Evolutionary conservation across 2,329 filamentous ascomycete genomes (phyloP).

Genomic region (Aureobasidium musti): DNA sequence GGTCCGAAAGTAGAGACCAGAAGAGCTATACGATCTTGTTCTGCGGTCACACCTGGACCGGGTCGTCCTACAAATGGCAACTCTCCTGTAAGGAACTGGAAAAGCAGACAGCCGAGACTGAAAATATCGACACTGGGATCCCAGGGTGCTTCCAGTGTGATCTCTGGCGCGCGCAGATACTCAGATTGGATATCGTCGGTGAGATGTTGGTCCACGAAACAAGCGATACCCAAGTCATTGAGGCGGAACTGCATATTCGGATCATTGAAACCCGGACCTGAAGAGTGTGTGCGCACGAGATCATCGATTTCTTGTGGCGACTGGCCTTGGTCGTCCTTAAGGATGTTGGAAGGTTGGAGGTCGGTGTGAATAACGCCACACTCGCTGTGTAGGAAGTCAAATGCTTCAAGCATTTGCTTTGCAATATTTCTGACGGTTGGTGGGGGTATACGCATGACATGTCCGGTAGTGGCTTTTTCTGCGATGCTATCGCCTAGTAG

Average conservation of each 20-base stretch:
- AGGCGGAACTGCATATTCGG: conserved; percentile 33
- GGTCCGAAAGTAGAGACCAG: conserved; percentile 33
- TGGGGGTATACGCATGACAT: conserved; percentile 14
- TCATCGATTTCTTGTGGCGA: conserved; percentile 26
- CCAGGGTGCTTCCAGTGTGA: conserved; percentile 37
- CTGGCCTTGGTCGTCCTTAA: conserved; percentile 32
- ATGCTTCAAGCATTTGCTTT: conserved; percentile 32
- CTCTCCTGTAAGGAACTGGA: conserved; percentile 34
- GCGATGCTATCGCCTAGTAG: conserved; percentile 30
- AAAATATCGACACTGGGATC: conserved; percentile 37
- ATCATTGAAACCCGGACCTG: conserved; percentile 20
- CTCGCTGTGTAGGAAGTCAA: conserved; percentile 32
- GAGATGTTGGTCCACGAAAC: conserved; percentile 34
- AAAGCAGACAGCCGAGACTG: conserved; percentile 35
- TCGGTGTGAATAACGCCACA: conserved; percentile 34
- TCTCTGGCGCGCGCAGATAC: conserved; percentile 39
- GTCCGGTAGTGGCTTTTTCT: conserved; percentile 9
- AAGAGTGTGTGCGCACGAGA: conserved; percentile 26
- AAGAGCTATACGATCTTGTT: conserved; percentile 33
- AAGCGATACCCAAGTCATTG: conserved; percentile 37
- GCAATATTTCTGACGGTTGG: conserved; percentile 31
- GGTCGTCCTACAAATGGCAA: conserved; percentile 31
- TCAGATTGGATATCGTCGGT: conserved; percentile 36
- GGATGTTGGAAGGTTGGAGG: conserved; percentile 38
- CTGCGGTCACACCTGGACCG: conserved; percentile 28